Evolutionary conservation across 2,329 filamentous ascomycete genomes (phyloP), one percentile per base, ranked within the genome.

Genomic region (Thielaviopsis punctulata): DNA sequence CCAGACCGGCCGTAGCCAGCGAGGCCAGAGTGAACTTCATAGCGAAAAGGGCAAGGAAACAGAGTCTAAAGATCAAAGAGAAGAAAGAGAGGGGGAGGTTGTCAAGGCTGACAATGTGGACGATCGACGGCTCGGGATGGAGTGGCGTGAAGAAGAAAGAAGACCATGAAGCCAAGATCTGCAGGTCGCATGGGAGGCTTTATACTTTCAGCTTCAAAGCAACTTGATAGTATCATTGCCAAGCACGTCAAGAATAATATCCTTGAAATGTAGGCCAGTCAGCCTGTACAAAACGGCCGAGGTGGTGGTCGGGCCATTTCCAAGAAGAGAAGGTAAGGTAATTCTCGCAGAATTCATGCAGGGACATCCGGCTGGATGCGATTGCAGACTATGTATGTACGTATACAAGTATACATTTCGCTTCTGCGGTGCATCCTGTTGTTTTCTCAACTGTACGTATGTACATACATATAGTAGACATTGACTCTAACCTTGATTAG

Each of bases 21-120:
- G 65, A 56, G 49, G 62, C 52, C 51, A 58, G 57, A 39, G 61
- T 44, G 53, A 60, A 53, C 59, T 63, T 65, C 64, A 66, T 65
- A 49, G 58, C 61, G 53, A 33, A 3, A 18, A 45, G 10, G 21
- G 21, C 45, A 10, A 23, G 24, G 18, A 18, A 18, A 23, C 1
- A 9, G 10, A 25, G 15, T 47, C 9, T 15, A 49, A 27, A 12
- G n/a, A 18, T 19, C 8, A 30, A 43, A 27, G 12, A 22, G 19
- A n/a, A 15, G 15, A 30, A 24, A 9, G 10, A 19, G 39, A 41
- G 30, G 15, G 24, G 39, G 15, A 23, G 39, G 39, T n/a, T 21
- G 41, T 10, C 19, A 15, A 15, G 41, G 18, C 7, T 9, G 41
- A 45, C 41, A 23, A 19, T 10, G 19, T 45, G n/a, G 39, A 44